A percentile compares a stretch with the other conserved stretches of the same genome.
Evolutionary conservation across 129 eudicot genomes (phyloP).

Genomic region (Pittosporum tobira): DNA sequence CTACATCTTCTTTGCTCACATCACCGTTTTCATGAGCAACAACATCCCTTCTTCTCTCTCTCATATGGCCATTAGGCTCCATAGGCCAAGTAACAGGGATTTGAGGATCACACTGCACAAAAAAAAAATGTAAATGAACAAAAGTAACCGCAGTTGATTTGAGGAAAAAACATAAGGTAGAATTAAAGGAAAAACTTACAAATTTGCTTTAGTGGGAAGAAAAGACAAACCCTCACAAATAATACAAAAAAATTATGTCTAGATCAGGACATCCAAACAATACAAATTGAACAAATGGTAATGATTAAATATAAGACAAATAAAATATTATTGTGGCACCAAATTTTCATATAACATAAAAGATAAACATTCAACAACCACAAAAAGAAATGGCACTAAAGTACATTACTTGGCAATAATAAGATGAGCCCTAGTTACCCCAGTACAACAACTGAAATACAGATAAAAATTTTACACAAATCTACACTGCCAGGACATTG

Average conservation of each 20-base stretch:
- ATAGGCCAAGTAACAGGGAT: constrained; percentile 22
- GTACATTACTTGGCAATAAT: neutral
- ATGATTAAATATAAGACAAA: neutral
- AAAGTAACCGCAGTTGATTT: neutral
- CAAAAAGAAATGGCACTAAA: neutral
- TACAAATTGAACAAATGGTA: too few species aligned
- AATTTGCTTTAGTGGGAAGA: too few species aligned
- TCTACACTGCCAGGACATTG: neutral
- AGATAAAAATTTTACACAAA: neutral
- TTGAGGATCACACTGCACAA: constrained; percentile 20
- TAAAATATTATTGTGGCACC: neutral
- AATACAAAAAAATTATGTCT: too few species aligned
- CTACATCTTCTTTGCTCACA: constrained; percentile 28
- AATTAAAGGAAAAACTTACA: too few species aligned
- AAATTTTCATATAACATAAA: neutral
- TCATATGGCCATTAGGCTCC: constrained; percentile 54
- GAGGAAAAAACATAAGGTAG: too few species aligned
- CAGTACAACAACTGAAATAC: neutral
- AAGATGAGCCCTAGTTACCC: too few species aligned
- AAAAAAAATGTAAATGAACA: neutral
- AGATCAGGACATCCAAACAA: too few species aligned
- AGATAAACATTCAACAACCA: neutral
- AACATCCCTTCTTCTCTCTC: constrained; percentile 38
- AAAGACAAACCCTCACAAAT: too few species aligned
- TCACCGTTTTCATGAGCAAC: constrained; percentile 52